phyloP scores from a whole-genome alignment of 1,284 basidiomycete genomes.

The Coniferiporia sulphurascens region DNA sequence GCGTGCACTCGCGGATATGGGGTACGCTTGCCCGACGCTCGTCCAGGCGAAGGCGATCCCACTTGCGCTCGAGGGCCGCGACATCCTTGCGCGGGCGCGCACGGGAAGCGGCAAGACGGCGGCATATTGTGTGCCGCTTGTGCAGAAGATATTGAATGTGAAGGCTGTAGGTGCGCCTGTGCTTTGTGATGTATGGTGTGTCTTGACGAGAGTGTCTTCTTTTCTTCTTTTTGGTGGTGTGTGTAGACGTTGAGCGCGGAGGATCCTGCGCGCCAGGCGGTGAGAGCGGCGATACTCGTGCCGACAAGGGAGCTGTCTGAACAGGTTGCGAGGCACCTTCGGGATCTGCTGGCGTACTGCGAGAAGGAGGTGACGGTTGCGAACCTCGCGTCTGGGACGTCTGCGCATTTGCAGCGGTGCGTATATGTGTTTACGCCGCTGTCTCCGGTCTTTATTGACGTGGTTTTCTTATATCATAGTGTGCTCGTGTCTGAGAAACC shows the following conservation, averaged over 20 bases:
- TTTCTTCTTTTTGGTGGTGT: not conserved
- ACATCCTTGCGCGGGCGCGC: slow-evolving; percentile 90
- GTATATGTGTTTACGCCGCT: slow-evolving; percentile 23
- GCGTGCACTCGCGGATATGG: slow-evolving; percentile 74
- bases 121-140: slow-evolving; percentile 88
- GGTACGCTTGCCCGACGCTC: slow-evolving; percentile 78
- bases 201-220: not conserved
- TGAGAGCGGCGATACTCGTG: slow-evolving; percentile 84
- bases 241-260: slow-evolving; percentile 33
- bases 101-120: slow-evolving; percentile 98
- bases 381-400: slow-evolving; percentile 77
- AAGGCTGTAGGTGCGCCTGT: slow-evolving; percentile 64
- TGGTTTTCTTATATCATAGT: slow-evolving; percentile 34
- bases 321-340: slow-evolving; percentile 78
- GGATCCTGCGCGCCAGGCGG: slow-evolving; percentile 49
- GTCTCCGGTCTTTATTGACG: not conserved
- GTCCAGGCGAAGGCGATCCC: slow-evolving; percentile 83
- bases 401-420: slow-evolving; percentile 76
- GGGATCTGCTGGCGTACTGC: slow-evolving; percentile 65
- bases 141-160: slow-evolving; percentile 83
- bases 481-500: slow-evolving; percentile 84
- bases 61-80: slow-evolving; percentile 82
- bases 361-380: slow-evolving; percentile 70
- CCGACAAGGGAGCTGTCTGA: slow-evolving; percentile 93
- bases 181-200: not conserved